Base-by-base conservation (phyloP, 768 basidiomycete species). In the Cystofilobasidium macerans region DNA sequence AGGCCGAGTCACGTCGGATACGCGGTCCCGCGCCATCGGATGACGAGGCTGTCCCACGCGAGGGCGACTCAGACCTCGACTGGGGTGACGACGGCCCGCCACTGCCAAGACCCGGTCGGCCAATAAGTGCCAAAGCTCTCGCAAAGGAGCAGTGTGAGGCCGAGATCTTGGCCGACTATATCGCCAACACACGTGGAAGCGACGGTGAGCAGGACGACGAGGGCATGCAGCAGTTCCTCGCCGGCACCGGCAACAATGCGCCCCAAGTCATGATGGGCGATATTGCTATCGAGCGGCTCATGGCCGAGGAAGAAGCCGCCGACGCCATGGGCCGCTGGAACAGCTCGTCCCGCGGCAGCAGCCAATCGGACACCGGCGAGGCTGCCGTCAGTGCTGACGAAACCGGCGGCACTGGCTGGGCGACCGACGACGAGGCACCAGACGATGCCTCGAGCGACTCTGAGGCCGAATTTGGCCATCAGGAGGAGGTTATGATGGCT, bases 141-240 rank as follows among this genome's bases (percentile, higher is more conserved):
- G 58, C 26, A 13, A 28, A 22, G 60, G 36, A 42, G 26, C 45
- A 61, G 24, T 48, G 61, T n/a, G 65, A 67, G 51, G 65, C 65
- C 30, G 67, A 62, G 45, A 68, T 68, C 24, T 53, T 68, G 28
- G 67, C 67, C 36, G 67, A 68, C 51, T 68, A 68, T 45, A 63
- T 68, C 56, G 40, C 47, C 42, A 68, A 68, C 61, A 68, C 67
- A 7, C 56, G 61, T n/a, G 62, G 60, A 18, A 57, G 53, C 42
- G 67, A 68, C 30, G 67, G 57, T 20, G 67, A 68, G 45, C 61
- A 68, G 48, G 67, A 68, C 42, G 42, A 58, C 35, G 61, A 48
- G 28, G 67, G 56, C 9, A 62, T 68, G 67, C 48, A 62, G 36
- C 48, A 51, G 53, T 68, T 68, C 35, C 42, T 68, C 43, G 61